phyloP scores from a whole-genome alignment of 2,329 filamentous ascomycete genomes.

The Blastomyces emzantsi region DNA sequence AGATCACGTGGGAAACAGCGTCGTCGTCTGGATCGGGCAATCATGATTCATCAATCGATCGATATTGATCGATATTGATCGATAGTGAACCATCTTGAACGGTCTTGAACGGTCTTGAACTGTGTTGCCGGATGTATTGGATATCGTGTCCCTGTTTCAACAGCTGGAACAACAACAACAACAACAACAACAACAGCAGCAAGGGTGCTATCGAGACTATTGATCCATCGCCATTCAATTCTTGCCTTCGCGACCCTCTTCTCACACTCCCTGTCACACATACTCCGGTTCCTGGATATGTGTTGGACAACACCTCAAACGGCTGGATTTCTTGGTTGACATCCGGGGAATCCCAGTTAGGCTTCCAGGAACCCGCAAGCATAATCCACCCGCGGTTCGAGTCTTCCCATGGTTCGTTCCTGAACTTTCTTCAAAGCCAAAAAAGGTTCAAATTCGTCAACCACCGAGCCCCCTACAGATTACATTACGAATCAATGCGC shows the following conservation, averaged over 20 bases:
- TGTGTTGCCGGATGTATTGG: background rate
- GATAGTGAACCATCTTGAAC: too few relatives aligned
- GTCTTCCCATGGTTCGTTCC: background rate
- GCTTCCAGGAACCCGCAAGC: background rate
- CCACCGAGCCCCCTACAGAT: too few relatives aligned
- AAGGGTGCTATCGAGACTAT: background rate
- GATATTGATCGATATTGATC: too few relatives aligned
- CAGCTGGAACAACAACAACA: too few relatives aligned
- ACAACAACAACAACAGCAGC: background rate
- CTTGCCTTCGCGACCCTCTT: background rate
- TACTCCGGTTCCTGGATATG: too few relatives aligned
- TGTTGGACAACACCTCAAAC: background rate
- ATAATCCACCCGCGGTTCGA: background rate
- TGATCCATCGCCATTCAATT: background rate
- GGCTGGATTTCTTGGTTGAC: background rate
- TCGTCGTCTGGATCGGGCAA: background rate
- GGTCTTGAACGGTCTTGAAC: too few relatives aligned
- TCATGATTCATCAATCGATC: background rate
- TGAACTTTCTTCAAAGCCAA: background rate
- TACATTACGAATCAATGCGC: too few relatives aligned
- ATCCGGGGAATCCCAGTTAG: background rate
- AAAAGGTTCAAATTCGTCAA: too few relatives aligned
- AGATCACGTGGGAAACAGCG: background rate
- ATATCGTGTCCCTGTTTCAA: background rate
- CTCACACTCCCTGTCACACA: background rate